Conservation (phyloP, 1,284 basidiomycete species). For the Sporisorium exsertum region DNA sequence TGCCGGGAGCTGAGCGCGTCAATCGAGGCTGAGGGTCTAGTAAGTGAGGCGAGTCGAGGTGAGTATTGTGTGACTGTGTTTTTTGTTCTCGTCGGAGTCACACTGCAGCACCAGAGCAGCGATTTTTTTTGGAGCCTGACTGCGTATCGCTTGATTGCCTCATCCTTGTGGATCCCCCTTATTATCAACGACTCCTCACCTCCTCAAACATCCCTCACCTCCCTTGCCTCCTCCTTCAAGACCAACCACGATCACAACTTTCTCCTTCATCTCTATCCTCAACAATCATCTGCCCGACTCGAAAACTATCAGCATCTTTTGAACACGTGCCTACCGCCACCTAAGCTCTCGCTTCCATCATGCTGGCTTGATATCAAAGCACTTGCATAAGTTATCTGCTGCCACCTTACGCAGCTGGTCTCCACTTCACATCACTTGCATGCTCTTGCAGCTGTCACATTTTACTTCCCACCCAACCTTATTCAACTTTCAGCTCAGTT, state of each 20-base stretch:
- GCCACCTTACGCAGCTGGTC: constrained; percentile 7
- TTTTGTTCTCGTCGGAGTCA: background rate
- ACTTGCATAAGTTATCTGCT: background rate
- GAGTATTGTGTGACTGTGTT: constrained; percentile 1
- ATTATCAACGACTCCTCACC: background rate
- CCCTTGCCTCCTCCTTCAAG: background rate
- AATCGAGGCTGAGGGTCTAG: no score
- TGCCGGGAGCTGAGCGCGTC: background rate
- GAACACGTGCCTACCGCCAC: constrained; percentile 8
- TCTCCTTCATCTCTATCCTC: background rate
- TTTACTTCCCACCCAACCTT: constrained; percentile 16
- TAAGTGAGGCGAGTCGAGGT: background rate
- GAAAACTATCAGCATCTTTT: background rate
- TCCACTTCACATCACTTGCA: constrained; percentile 13
- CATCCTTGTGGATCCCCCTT: background rate
- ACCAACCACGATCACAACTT: background rate
- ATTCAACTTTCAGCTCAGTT: constrained; percentile 6
- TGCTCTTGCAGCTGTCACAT: constrained; percentile 22
- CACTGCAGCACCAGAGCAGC: background rate
- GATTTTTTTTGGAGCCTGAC: background rate
- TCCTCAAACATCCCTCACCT: background rate
- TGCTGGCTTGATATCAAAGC: constrained; percentile 29
- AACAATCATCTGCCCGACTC: background rate
- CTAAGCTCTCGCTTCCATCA: background rate
- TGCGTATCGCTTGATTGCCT: background rate